Base-by-base conservation (phyloP, 2,329 filamentous ascomycete species). In the Septoria linicola region DNA sequence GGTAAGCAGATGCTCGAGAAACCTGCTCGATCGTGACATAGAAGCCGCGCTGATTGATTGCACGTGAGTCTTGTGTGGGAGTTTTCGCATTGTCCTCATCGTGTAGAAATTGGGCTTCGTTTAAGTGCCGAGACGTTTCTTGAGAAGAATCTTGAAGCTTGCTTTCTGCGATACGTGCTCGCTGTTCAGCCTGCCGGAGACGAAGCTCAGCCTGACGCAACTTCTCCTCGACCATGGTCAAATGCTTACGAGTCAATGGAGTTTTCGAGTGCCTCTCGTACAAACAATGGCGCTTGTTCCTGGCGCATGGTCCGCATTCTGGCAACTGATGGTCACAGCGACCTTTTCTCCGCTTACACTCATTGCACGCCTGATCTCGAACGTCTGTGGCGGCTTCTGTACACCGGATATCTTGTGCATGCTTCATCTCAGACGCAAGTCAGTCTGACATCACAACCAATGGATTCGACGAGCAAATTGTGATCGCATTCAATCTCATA, bases 261-360 rank as follows among this genome's bases (percentile, higher is more conserved):
- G 75, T 78, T 37, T 71, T 68, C n/a, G 69, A 68, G 43, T 76
- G 71, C 55, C 72, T 75, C 57, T 78, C 75, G 49, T 78, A 78
- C 5, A 76, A 63, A 53, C 76, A 78, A 53, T 74, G 71, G 11
- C 75, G 64, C 35, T 71, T 67, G 57, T 75, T 74, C 49, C 71
- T 72, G 41, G 68, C 60, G 57, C 74, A 78, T 3, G 61, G 56
- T n/a, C 57, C 58, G 32, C 69, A 72, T 53, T 71, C 70, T 2
- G 68, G 71, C 31, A 75, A 45, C 25, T 71, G 67, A 5, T 54
- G 49, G 51, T 63, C 61, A 42, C 63, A 66, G 10, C 56, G 50
- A 2, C 58, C 60, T 49, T 64, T 64, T 8, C 63, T 32, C 14
- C 63, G 50, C 45, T 58, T 61, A 41, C 62, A 66, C 40, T 66